A percentile compares a stretch with the other conserved stretches of the same genome.
phyloP scores from a whole-genome alignment of 345 rosid species.

The Geranium brycei region DNA sequence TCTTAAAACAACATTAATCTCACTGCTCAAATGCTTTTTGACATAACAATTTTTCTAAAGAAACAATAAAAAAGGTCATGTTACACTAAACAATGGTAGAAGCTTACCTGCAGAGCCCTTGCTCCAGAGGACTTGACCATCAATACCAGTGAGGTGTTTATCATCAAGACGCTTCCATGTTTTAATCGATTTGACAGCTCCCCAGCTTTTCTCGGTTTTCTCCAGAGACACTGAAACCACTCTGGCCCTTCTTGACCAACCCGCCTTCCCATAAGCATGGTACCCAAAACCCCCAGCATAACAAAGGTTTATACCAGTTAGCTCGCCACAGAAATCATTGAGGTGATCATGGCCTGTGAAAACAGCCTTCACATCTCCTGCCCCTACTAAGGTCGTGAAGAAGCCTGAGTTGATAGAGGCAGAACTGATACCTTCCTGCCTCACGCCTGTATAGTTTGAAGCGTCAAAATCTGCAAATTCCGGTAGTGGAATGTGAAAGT shows the following conservation, averaged over 20 bases:
- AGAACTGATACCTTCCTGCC: constrained; percentile 56
- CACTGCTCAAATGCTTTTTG: not conserved
- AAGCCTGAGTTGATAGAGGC: constrained; percentile 79
- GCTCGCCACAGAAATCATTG: constrained; percentile 71
- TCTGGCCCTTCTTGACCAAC: constrained; percentile 81
- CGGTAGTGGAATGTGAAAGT: constrained; percentile 84
- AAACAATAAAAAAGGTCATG: not conserved
- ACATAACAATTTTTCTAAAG: not conserved
- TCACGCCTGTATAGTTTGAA: constrained; percentile 53
- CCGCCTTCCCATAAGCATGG: constrained; percentile 89
- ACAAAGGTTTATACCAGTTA: constrained; percentile 65
- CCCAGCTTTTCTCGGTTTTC: constrained; percentile 53
- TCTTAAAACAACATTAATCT: not conserved
- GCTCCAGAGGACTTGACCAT: constrained; percentile 67
- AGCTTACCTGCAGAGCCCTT: constrained; percentile 34
- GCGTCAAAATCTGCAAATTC: constrained; percentile 49
- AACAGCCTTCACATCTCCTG: constrained; percentile 80
- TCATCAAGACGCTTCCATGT: constrained; percentile 96
- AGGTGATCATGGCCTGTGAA: constrained; percentile 84
- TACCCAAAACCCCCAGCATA: constrained; percentile 92
- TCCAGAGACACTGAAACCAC: constrained; percentile 59
- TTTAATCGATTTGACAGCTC: constrained; percentile 55
- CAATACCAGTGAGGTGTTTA: constrained; percentile 40
- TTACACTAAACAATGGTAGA: not conserved
- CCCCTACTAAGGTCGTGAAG: constrained; percentile 60